Evolutionary conservation across 108 stramenopile species (phyloP).

Genomic region (Poteriospumella lacustris): DNA sequence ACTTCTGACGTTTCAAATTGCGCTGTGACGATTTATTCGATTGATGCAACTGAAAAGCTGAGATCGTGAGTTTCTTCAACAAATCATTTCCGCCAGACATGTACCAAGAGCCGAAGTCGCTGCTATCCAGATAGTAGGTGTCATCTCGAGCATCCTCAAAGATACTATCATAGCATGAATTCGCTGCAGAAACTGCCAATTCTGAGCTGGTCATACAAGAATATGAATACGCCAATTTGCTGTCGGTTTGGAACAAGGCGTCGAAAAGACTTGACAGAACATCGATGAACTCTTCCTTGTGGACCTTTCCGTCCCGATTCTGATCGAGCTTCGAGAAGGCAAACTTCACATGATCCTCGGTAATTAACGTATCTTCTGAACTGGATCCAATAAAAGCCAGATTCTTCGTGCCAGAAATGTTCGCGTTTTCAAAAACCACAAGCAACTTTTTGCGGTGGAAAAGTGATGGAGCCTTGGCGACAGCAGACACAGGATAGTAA

Average conservation of each 20-base stretch:
- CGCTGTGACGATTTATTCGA: neutral
- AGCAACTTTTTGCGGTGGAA: neutral
- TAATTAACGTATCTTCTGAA: neutral
- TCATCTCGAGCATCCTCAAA: neutral
- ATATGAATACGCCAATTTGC: neutral
- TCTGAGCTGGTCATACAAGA: neutral
- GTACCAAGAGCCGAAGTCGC: neutral
- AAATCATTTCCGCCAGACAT: neutral
- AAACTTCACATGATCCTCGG: neutral
- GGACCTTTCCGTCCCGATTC: neutral
- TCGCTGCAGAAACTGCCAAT: neutral
- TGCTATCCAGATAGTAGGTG: neutral
- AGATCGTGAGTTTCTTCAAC: neutral
- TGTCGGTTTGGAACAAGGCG: neutral
- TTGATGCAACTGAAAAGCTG: too few relatives aligned
- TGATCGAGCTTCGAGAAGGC: neutral
- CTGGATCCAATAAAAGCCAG: neutral
- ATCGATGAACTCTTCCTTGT: constrained; percentile 5
- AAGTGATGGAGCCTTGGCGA: neutral
- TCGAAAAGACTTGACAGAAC: neutral
- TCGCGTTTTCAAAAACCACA: neutral
- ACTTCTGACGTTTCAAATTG: neutral
- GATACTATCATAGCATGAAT: neutral
- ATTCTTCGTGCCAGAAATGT: neutral
- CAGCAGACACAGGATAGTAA: neutral